phyloP scores from a whole-genome alignment of 169 alveolate species.

The Eimeria necatrix region DNA sequence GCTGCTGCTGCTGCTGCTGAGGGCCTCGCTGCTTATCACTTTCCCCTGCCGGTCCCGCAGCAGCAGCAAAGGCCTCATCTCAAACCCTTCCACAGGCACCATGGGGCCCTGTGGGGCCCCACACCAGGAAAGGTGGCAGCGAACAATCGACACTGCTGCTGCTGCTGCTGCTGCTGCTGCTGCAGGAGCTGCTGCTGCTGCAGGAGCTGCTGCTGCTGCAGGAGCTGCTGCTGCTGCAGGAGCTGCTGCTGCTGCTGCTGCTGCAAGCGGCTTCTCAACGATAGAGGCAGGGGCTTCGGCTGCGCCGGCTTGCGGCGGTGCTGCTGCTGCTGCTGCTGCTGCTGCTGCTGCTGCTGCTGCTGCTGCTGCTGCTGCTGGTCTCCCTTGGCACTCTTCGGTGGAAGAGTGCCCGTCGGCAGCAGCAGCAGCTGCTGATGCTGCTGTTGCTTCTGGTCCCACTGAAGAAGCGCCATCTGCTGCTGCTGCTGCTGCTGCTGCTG shows the following conservation, averaged over 20 bases:
- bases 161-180: constrained; percentile 49
- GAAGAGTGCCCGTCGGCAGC: too few relatives aligned
- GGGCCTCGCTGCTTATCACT: background rate
- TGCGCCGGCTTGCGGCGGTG: too few relatives aligned
- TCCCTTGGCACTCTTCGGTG: too few relatives aligned
- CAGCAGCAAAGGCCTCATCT: background rate
- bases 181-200: background rate
- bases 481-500: too few relatives aligned
- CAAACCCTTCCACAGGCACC: background rate
- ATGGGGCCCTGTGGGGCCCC: background rate
- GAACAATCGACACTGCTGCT: background rate
- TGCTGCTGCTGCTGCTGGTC: background rate
- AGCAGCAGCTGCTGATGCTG: too few relatives aligned
- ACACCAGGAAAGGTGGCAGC: background rate
- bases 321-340: background rate
- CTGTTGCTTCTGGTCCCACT: too few relatives aligned
- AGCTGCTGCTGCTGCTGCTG: background rate
- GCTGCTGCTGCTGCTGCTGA: constrained; percentile 14
- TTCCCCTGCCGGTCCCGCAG: constrained; percentile 9
- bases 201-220: background rate
- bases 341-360: background rate
- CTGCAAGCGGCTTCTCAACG: too few relatives aligned
- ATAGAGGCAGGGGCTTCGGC: too few relatives aligned
- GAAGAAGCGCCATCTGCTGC: too few relatives aligned
- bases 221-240: background rate